Percentiles rank a stretch among this genome's conserved stretches.
Conservation (phyloP, 2,329 filamentous ascomycete genomes). For the Fusarium floridanum region DNA sequence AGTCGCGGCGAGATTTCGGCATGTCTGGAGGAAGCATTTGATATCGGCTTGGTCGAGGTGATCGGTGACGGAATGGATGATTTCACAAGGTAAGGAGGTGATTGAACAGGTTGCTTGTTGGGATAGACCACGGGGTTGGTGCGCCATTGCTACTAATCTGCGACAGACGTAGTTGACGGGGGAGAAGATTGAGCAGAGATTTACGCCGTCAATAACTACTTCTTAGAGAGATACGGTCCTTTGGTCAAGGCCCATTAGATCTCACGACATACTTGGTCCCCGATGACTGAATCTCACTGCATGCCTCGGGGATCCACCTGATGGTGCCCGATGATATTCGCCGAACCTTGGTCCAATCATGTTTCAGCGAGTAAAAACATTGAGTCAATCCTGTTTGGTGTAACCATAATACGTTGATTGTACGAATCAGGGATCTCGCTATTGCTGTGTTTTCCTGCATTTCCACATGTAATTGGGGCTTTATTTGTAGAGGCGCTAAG, state of each 20-base stretch:
- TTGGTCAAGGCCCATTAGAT: neutral
- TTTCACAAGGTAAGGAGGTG: neutral
- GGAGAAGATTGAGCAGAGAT: neutral
- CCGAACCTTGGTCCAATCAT: neutral
- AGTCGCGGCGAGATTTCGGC: neutral
- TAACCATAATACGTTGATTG: neutral
- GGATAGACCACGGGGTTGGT: neutral
- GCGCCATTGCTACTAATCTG: neutral
- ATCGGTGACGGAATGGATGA: neutral
- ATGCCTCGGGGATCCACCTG: neutral
- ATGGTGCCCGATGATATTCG: neutral
- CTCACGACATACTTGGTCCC: neutral
- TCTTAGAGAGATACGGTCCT: neutral
- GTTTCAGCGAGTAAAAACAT: neutral
- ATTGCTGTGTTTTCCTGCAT: neutral
- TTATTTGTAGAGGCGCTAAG: neutral
- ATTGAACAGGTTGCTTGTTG: neutral
- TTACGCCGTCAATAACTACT: neutral
- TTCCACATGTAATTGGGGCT: neutral
- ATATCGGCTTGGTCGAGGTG: neutral
- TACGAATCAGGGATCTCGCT: neutral
- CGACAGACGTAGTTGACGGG: neutral
- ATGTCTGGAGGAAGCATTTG: neutral
- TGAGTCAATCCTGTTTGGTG: neutral
- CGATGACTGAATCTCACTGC: neutral